Evolutionary conservation across 2,329 filamentous ascomycete species (phyloP), one percentile per base, ranked within the genome.

Genomic region (Fusarium poae): DNA sequence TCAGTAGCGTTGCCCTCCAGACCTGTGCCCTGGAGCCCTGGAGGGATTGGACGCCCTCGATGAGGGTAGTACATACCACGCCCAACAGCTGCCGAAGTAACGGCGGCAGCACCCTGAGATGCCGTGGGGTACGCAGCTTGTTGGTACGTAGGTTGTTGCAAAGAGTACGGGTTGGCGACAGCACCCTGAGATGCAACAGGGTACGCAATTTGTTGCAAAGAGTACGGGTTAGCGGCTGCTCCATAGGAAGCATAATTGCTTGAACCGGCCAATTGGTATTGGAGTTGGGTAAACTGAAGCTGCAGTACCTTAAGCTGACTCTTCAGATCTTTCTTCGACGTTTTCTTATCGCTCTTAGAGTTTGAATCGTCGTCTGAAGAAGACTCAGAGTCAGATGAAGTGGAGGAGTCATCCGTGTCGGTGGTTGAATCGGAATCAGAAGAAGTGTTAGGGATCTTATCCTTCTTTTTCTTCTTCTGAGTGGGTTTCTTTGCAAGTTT

Each of bases 281-380:
- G 74, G 8, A 77, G 68, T 29, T 74, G 72, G 8, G 69, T 55
- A 11, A 77, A 44, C 23, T 76, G 74, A 16, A 74, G 65, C 40
- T 73, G 68, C 49, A 80, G 70, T n/a, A 74, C 60, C 23, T 74
- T 69, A 20, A 79, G 63, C 7, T 80, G 77, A 10, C 65, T 57
- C 49, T 73, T 63, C 21, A 80, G 64, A 7, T 71, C 30, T 16
- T 20, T n/a, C 25, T 27, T 68, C 15, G 69, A 30, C 21, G 50
- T 46, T 27, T 50, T 56, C 20, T 60, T 61, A 21, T 73, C 65
- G 37, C 45, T 48, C 4, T 74, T 71, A 1, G 64, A 65, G 16
- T 65, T 63, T 21, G 61, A 55, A 7, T 74, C 73, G 12, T 62
- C 57, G 9, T 65, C 49, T 6, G 62, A 67, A 18, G 65, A 69